These are phyloP conservation scores for Blastomyces emzantsi DNA, from an alignment of 2,329 filamentous ascomycete genomes.

Conservation along the genomic window DNA sequence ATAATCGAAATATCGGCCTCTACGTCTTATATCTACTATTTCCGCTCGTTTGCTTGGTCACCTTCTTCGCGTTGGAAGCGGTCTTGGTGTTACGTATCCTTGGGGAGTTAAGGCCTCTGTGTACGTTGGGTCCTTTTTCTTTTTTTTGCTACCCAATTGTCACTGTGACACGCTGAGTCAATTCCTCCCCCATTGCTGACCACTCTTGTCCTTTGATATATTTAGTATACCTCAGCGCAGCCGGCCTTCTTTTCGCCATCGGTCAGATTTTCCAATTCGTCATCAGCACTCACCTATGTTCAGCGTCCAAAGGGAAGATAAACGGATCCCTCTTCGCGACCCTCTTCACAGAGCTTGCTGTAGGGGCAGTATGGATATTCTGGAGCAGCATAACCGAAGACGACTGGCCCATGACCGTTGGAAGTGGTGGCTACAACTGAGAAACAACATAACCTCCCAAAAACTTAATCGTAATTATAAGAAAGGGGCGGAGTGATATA, in stretches of 20 bases:
- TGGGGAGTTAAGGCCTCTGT: constrained; percentile 83
- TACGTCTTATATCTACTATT: constrained; percentile 91
- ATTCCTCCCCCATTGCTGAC: constrained; percentile 2
- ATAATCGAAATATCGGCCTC: constrained; percentile 68
- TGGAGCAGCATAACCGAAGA: constrained; percentile 99
- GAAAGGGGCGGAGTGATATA: background rate
- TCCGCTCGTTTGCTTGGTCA: constrained; percentile 78
- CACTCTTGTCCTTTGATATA: background rate
- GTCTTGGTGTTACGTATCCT: constrained; percentile 78
- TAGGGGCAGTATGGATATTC: constrained; percentile 82
- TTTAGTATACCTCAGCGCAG: constrained; percentile 61
- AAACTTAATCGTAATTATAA: constrained; percentile 2
- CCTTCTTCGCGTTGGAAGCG: constrained; percentile 75
- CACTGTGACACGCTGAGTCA: background rate
- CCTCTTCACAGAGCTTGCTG: constrained; percentile 77
- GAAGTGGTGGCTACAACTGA: constrained; percentile 26
- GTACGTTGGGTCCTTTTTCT: constrained; percentile 37
- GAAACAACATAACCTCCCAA: background rate
- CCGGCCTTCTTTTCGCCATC: constrained; percentile 74
- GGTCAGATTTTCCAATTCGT: constrained; percentile 96
- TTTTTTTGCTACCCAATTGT: background rate
- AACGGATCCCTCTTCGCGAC: constrained; percentile 91
- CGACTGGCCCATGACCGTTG: constrained; percentile 67
- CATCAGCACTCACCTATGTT: constrained; percentile 82
- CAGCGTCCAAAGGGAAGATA: constrained; percentile 72